Evolutionary conservation across 192 early-diverging fungal genomes (phyloP), one percentile per base, ranked within the genome.

Genomic region (Obelidium mucronatum): DNA sequence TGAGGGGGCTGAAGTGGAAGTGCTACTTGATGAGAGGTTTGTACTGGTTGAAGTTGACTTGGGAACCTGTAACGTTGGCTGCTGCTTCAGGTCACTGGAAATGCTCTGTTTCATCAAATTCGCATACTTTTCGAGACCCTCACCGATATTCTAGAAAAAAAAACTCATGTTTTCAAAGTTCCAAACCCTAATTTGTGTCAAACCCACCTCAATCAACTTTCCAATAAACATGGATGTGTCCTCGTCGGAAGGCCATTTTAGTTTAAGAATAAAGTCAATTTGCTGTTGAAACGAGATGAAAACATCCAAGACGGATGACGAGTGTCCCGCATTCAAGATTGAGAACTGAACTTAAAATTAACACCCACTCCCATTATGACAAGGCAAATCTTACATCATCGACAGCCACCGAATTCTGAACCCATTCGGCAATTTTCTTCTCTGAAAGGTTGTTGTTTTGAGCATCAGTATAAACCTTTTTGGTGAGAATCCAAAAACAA

Each of bases 201-300:
- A 34, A 24, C 24, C 36, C 5, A 77, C 78, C 76, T 72, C 67
- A 51, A 75, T 40, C 59, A 82, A 40, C 30, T 78, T 56, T 60
- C 72, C 55, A 62, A 63, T 61, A 39, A 69, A 59, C 35, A 78
- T 69, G 35, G 64, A 17, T 11, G 62, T 56, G 17, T 74, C 42
- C 22, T 83, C 53, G 1, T 73, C 65, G 26, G 56, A 69, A 33
- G 84, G 84, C 84, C 84, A 86, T 24, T 80, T 30, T 3, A 83
- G 44, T 2, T 67, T 56, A 35, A 71, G 34, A 44, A 82, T 40
- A 54, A 82, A 77, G 11, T 86, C 80, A 26, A 83, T 1, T 55
- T 82, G 80, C 60, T 86, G 81, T 69, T 82, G 81, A 72, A 81
- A 81, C 36, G 81, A 82, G 19, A 78, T 79, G 59, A 83, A 86